Evolutionary conservation across 345 rosid genomes (phyloP).

Genomic region (Eucalyptus virginea): DNA sequence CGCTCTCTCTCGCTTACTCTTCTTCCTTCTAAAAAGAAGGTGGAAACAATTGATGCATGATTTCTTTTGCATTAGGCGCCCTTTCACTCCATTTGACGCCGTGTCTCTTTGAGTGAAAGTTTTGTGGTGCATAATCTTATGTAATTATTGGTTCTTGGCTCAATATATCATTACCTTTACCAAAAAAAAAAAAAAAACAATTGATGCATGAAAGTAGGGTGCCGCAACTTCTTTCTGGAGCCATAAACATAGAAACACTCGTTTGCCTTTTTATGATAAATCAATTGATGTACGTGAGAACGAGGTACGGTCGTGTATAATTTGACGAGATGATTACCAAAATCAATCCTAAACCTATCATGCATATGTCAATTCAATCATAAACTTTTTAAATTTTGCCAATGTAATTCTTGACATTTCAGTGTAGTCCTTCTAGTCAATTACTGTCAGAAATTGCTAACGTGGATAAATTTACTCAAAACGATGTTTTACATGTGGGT

Average conservation of each 20-base stretch:
- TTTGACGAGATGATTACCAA: background rate
- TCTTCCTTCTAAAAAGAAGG: background rate
- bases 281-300: background rate
- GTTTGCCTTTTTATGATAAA: too few species aligned
- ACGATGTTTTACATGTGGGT: background rate
- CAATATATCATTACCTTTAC: too few species aligned
- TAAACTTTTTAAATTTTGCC: background rate
- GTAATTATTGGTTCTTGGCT: too few species aligned
- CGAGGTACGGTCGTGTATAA: background rate
- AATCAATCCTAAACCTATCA: rapidly evolving
- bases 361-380: background rate
- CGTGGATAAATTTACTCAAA: background rate
- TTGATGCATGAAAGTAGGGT: background rate
- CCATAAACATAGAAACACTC: background rate
- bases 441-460: background rate
- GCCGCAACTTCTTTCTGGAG: background rate
- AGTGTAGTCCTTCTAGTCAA: background rate
- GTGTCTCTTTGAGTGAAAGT: too few species aligned
- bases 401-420: background rate
- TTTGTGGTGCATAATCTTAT: too few species aligned
- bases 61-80: too few species aligned
- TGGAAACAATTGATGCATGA: background rate
- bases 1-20: background rate
- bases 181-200: too few species aligned
- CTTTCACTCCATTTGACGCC: too few species aligned